Evolutionary conservation across 2,329 filamentous ascomycete genomes (phyloP).

Genomic region (Phaeosphaeriaceae sp.): DNA sequence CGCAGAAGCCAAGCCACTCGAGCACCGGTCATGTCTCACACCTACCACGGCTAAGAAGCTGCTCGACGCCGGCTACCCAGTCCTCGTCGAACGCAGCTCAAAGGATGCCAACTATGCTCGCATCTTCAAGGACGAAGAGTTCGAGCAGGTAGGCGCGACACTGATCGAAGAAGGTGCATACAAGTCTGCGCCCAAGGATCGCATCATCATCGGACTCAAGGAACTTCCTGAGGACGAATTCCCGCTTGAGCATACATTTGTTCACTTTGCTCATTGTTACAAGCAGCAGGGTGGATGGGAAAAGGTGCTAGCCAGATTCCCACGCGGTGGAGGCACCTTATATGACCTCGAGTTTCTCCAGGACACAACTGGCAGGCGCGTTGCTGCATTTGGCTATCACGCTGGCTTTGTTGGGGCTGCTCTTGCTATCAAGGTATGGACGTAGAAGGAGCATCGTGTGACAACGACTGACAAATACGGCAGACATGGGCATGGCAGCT

Average conservation of each 20-base stretch:
- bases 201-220: conserved; percentile 52
- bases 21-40: conserved; percentile 50
- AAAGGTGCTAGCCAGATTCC: conserved; percentile 78
- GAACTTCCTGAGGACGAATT: conserved; percentile 49
- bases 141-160: conserved; percentile 46
- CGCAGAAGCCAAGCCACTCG: conserved; percentile 50
- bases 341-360: conserved; percentile 88
- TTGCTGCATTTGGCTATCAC: conserved; percentile 71
- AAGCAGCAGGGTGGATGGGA: conserved; percentile 66
- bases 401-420: conserved; percentile 56
- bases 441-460: neutral
- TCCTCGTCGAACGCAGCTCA: conserved; percentile 50
- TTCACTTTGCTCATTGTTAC: conserved; percentile 53
- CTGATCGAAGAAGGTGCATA: conserved; percentile 48
- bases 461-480: conserved; percentile 12
- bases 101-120: conserved; percentile 46
- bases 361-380: conserved; percentile 72
- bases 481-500: conserved; percentile 87
- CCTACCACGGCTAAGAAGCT: conserved; percentile 50
- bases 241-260: conserved; percentile 49
- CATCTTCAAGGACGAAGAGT: conserved; percentile 52
- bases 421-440: conserved; percentile 49
- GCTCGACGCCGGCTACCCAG: conserved; percentile 49
- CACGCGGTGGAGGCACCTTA: conserved; percentile 75
- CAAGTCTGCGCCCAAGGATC: conserved; percentile 46